A percentile compares a stretch with the other conserved stretches of the same genome.
Evolutionary conservation across 2,329 filamentous ascomycete genomes (phyloP).

Genomic region (Fusarium abutilonis): DNA sequence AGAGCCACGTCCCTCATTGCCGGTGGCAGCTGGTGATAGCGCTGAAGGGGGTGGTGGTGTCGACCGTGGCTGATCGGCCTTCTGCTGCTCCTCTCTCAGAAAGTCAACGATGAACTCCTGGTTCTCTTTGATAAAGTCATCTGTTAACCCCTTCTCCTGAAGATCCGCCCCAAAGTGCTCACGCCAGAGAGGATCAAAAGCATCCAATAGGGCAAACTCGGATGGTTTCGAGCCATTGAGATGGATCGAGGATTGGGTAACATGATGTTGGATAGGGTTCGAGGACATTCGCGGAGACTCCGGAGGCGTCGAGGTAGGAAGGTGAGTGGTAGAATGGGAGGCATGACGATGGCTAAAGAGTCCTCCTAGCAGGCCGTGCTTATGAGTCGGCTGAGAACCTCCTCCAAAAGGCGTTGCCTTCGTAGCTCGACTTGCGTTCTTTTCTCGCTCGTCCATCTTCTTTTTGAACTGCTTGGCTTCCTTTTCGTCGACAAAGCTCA

Average conservation of each 20-base stretch:
- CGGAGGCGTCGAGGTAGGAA: constrained; percentile 66
- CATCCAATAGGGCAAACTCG: constrained; percentile 69
- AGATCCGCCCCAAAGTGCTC: constrained; percentile 73
- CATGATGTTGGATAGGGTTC: constrained; percentile 50
- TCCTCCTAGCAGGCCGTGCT: constrained; percentile 65
- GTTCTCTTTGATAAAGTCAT: constrained; percentile 74
- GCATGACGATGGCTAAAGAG: constrained; percentile 71
- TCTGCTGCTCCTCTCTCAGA: constrained; percentile 65
- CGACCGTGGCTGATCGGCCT: constrained; percentile 41
- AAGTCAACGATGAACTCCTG: constrained; percentile 75
- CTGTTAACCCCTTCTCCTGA: constrained; percentile 69
- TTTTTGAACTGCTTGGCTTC: constrained; percentile 97
- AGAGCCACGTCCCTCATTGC: constrained; percentile 45
- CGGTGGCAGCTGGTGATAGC: constrained; percentile 46
- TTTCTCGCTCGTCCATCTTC: constrained; percentile 96
- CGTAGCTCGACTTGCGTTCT: constrained; percentile 91
- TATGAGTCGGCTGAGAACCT: constrained; percentile 52
- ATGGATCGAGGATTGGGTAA: constrained; percentile 57
- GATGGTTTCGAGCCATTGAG: constrained; percentile 56
- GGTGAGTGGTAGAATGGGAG: constrained; percentile 56
- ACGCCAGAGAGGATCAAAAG: constrained; percentile 72
- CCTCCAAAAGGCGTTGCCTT: constrained; percentile 79
- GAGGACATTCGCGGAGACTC: constrained; percentile 62
- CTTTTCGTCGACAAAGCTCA: constrained; percentile 97
- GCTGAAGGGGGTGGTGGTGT: constrained; percentile 43